Percentiles rank a stretch among this genome's conserved stretches.
phyloP scores from a whole-genome alignment of 345 rosid genomes.

The Triadica sebifera region DNA sequence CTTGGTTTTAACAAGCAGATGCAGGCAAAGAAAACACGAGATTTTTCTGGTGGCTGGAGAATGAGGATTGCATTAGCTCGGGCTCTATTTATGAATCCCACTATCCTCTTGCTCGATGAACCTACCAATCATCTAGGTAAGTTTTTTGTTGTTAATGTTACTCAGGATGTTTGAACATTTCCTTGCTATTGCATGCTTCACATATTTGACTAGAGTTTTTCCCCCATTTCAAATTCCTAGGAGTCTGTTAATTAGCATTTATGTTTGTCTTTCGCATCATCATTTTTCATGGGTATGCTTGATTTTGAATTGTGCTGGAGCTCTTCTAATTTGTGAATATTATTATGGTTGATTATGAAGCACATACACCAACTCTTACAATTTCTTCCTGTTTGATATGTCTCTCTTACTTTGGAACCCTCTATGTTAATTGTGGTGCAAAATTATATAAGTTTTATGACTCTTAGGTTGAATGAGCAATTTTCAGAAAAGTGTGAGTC shows the following conservation, averaged over 20 bases:
- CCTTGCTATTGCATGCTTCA: background rate
- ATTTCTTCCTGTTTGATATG: background rate
- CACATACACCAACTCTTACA: background rate
- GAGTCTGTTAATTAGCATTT: background rate
- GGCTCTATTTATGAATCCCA: constrained; percentile 92
- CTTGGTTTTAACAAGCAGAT: constrained; percentile 89
- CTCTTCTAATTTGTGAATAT: background rate
- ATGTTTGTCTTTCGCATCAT: background rate
- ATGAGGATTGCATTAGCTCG: constrained; percentile 99
- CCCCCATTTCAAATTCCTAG: background rate
- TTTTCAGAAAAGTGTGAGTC: background rate
- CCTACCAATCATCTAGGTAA: constrained; percentile 97
- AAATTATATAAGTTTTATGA: background rate
- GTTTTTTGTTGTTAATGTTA: background rate
- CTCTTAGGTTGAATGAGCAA: background rate
- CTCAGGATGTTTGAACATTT: background rate
- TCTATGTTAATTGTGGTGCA: no score
- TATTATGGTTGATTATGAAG: no score
- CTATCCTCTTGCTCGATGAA: constrained; percentile 90
- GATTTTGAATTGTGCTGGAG: background rate
- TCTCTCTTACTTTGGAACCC: background rate
- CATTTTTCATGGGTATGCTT: background rate
- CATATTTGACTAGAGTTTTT: background rate
- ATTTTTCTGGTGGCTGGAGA: constrained; percentile 99
- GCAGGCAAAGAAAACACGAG: constrained; percentile 90